Evolutionary conservation across 805 yeast species (phyloP), one percentile per base, ranked within the genome.

Genomic region (Soucietia sequanensis): DNA sequence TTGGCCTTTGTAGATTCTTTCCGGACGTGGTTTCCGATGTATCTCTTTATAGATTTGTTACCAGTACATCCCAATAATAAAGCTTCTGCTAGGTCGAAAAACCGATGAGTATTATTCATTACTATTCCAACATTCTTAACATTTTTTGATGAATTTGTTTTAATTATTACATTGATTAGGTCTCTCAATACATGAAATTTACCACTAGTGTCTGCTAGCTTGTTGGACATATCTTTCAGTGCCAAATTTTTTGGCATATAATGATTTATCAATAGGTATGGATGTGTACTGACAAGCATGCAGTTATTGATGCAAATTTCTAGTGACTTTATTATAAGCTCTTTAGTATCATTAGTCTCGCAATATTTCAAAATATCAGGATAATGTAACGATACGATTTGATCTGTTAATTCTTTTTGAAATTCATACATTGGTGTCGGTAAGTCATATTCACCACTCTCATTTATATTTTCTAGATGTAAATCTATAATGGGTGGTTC

Each of bases 321-420:
- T 56, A 91, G 69, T 0, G 95, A 81, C 50, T 86, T 86, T n/a
- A 80, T 67, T 23, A 84, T 75, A 19, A 85, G 76, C 11, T 67
- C 72, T 5, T 60, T 56, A 26, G 62, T 60, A 42, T 70, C 73
- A 38, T 71, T 63, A 32, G 77, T 66, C 54, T 88, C 95, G 52
- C 86, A 89, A 56, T 83, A 90, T 59, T 88, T 81, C 47, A 91
- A 67, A 38, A 91, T 88, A 54, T 90, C 98, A 22, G 91, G 79
- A 55, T 90, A 91, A 60, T 91, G 98, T 26, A 89, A 67, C 2
- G 95, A 85, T 9, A 91, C 85, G 20, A 93, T 89, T 54, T 89
- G 96, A 58, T 91, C 95, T 8, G 90, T 86, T 34, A 91, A 69
- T 50, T 89, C 93, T 50, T 81, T 83, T 55, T 91, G 98, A 46